Base-by-base conservation (phyloP, 768 basidiomycete species). In the Psilocybe tampanensis region DNA sequence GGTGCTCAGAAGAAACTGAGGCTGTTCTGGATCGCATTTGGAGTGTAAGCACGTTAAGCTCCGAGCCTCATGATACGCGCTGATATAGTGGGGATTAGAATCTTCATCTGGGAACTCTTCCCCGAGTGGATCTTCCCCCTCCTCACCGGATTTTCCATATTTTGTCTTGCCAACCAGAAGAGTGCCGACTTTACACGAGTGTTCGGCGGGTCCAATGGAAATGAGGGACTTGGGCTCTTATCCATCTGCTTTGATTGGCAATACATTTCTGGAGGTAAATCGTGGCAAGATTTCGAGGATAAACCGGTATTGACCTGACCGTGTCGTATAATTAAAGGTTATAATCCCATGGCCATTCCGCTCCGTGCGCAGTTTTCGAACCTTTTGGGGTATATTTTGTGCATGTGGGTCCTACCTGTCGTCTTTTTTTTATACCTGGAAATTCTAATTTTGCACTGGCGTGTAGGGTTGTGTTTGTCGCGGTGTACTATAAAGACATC, bases 221-320 rank as follows among this genome's bases (percentile, higher is more conserved):
- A 88, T 60, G 86, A 88, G 62, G 86, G 85, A 2, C 77, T 88
- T 23, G 86, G 86, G 0, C 60, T 88, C 29, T 57, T 85, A 33
- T 80, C 80, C 7, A 57, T 88, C 41, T 81, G 82, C 55, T 77
- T 88, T 49, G 86, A 88, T 61, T 88, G 84, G 83, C 81, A 84
- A 60, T 84, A 83, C 60, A 79, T 84, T 18, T 74, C 78, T 13
- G 80, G 79, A 64, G 63, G 72, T 68, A 61, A 19, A 63, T 41
- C 24, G 47, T 21, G n/a, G 3, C 29, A 29, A 29, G 5, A n/a
- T 5, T 13, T 19, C 18, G 22, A 8, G 8, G 6, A 13, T 52
- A 60, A 36, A 29, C 44, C 34, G 29, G 18, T 13, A 21, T 22
- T 45, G 12, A 19, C 17, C 1, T 17, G 24, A 15, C 4, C 11